Conservation (phyloP, 768 basidiomycete species). For the Dioszegia aurantiaca region DNA sequence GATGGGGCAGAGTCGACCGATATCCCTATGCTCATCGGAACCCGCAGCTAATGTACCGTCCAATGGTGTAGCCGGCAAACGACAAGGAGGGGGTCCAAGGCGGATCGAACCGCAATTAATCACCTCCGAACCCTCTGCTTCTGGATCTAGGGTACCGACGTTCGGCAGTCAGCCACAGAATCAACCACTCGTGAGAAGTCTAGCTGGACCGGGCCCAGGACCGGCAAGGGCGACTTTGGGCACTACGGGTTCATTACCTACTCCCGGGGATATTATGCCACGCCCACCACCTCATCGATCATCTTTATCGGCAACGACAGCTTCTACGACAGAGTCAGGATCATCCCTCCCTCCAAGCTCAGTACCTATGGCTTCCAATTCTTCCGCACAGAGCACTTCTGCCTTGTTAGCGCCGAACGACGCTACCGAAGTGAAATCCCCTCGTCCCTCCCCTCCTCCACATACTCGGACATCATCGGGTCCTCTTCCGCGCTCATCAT, state of each 20-base stretch:
- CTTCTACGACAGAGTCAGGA: too few species aligned
- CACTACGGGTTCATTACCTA: not conserved
- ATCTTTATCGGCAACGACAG: too few species aligned
- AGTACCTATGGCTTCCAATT: constrained; percentile 18
- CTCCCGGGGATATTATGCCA: not conserved
- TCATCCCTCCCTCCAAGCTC: constrained; percentile 23
- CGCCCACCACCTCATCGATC: too few species aligned
- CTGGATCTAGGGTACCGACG: not conserved
- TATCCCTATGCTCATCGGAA: too few species aligned
- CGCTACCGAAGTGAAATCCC: not conserved
- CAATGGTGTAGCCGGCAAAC: too few species aligned
- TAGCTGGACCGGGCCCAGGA: not conserved
- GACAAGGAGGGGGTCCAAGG: not conserved
- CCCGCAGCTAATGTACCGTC: too few species aligned
- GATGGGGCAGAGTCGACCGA: too few species aligned
- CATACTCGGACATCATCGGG: constrained; percentile 9
- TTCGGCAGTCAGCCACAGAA: not conserved
- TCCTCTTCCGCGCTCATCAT: constrained; percentile 13
- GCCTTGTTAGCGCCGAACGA: too few species aligned
- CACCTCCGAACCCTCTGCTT: not conserved
- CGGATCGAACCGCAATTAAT: constrained; percentile 7
- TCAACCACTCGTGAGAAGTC: not conserved
- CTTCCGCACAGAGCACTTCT: constrained; percentile 4
- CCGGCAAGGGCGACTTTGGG: not conserved
- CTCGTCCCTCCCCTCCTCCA: constrained; percentile 14